Evolutionary conservation across 75 land plant genomes (phyloP), one percentile per base, ranked within the genome.

Genomic region (Cupressus sempervirens): DNA sequence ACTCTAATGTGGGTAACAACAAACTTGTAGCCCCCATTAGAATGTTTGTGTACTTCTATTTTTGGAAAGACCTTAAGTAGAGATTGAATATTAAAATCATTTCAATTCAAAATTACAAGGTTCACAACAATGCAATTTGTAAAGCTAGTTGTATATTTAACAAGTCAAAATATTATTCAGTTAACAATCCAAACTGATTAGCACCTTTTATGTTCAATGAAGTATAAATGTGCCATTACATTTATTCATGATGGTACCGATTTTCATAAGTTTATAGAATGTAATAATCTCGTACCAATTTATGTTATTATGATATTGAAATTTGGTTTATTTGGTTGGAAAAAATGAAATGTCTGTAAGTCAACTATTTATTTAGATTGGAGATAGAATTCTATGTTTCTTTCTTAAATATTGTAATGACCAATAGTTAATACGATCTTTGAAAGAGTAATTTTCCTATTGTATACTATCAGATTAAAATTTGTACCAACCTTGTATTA

Each of bases 321-420:
- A 14, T 11, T 30, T n/a, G 14, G 14, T 70, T 26, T 30, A 74
- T 74, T 20, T 38, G 26, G n/a, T 76, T 41, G 23, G 45, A 23
- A 29, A 38, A 74, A 26, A 68, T 73, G 83, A 84, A 76, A 84
- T 94, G 96, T 96, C 94, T 26, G 94, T 95, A 26, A 89, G 53
- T 82, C n/a, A n/a, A n/a, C n/a, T n/a, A n/a, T n/a, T n/a, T n/a
- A n/a, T n/a, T n/a, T n/a, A n/a, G n/a, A n/a, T n/a, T n/a, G n/a
- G n/a, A n/a, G n/a, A n/a, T n/a, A n/a, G n/a, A n/a, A n/a, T n/a
- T 38, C 2, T 1, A 2, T 88, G 99, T 96, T 74, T 88, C 15
- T 96, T 98, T 62, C 99, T 98, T 0, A 97, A 94, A 85, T 58
- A 91, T 18, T 94, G 96, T 92, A 96, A 94, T 86, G 94, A 90